Base-by-base conservation (phyloP, 306 rosid species). In the Styphnolobium japonicum region DNA sequence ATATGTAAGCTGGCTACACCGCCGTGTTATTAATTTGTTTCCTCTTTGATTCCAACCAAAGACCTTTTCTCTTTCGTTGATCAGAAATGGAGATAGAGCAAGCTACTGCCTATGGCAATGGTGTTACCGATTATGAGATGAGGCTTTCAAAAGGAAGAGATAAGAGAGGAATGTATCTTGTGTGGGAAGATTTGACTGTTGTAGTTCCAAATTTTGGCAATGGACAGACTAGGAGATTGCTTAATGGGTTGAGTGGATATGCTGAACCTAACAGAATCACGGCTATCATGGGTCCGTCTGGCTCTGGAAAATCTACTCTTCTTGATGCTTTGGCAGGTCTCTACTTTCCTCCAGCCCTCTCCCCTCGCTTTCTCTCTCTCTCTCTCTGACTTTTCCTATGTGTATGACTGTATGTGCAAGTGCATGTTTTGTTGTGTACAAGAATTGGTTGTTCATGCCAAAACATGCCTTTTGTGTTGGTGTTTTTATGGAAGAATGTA, bases 251-350 rank as follows among this genome's bases (percentile, higher is more conserved):
- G 63, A 83, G 12, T 83, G 97, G 97, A 3, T 88, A 56, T 91
- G 98, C 95, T 77, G 92, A 94, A 65, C 98, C 97, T 4, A 92
- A 91, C 61, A 85, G 86, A 33, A 89, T 92, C 88, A 88, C 92
- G 97, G 98, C 95, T 19, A 88, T 94, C 21, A 92, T 94, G 97
- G 98, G 98, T 73, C 98, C 98, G 21, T 94, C 97, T 72, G 98
- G 98, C 45, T 92, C 97, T 79, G 97, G 98, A 10, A 94, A 94
- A 91, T 87, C 98, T 16, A 94, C 97, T 57, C 94, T 92, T 80
- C 97, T 94, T 68, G 98, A 94, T 82, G 87, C 98, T 76, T 76
- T 94, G 73, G 93, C 97, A 83, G 98, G 98, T 84, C 33, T 66
- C 31, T 61, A 61, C 36, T 65, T 75, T 67, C 70, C 62, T 36